Evolutionary conservation across 176 grass and related monocot species (phyloP), one percentile per base, ranked within the genome.

Genomic region (Saccharum officinarum): DNA sequence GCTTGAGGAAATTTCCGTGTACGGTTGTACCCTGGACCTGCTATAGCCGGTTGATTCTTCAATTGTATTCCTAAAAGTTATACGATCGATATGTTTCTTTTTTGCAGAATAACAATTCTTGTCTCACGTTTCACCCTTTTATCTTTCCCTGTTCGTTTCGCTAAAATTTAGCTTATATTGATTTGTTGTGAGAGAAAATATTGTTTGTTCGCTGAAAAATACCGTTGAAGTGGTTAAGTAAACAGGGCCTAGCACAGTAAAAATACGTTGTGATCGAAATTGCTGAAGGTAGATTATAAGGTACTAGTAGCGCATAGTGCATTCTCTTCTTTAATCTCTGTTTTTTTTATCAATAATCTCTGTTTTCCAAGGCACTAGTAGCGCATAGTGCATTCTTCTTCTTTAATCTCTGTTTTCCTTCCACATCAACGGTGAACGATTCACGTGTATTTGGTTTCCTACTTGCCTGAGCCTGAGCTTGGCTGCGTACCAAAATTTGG

Each of bases 1-100:
- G 76, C 30, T 50, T 66, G 89, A 69, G 85, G 69, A 75, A 23
- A 38, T 60, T 91, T 85, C 33, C 28, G 31, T 87, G 85, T 87
- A 87, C 79, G 55, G 59, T 61, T 61, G 59, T 61, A 61, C 70
- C 75, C 25, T 84, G 61, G 59, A 84, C 89, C 73, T 80, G 67
- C 55, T 90, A 73, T 84, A 90, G 80, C 69, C 30, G 80, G 75
- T 80, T 87, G 80, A 74, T 87, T 69, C 23, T 84, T 80, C 80
- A 30, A 84, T 75, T 84, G 85, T 88, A 77, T 77, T 77, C 50
- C 85, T 65, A 52, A 84, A 81, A 77, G 41, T 80, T 65, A 76
- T 52, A 87, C 70, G 80, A 75, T 70, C 15, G n/a, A 84, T 61
- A 61, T 90, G 6, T 83, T 74, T 67, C 47, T 52, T 52, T 52